Evolutionary conservation across 306 rosid species (phyloP).

Genomic region (Medicago lupulina): DNA sequence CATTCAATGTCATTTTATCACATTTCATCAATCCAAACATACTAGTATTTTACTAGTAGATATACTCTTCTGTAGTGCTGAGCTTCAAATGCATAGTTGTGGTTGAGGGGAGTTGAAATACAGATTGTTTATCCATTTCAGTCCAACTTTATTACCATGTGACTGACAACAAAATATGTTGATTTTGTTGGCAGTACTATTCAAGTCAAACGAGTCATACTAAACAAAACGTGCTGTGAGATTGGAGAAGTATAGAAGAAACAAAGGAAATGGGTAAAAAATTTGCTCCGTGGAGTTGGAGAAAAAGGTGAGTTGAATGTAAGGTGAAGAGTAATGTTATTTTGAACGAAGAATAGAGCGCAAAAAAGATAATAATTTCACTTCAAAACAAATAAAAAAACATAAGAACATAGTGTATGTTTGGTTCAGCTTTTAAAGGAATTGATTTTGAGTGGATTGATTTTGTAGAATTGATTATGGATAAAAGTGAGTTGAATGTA

Average conservation of each 20-base stretch:
- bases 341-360: no score
- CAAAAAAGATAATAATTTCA: no score
- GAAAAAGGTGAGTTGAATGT: neutral
- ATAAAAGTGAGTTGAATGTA: no score
- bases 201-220: neutral
- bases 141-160: neutral
- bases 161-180: neutral
- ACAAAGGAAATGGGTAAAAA: neutral
- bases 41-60: neutral
- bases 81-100: neutral
- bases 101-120: neutral
- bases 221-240: no score
- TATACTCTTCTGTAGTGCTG: neutral
- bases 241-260: no score
- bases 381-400: no score
- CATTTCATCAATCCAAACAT: neutral
- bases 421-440: no score
- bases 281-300: neutral
- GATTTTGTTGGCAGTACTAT: neutral
- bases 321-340: no score
- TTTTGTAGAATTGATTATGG: no score
- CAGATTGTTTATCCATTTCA: no score
- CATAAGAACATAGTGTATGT: no score
- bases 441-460: no score
- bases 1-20: neutral